Evolutionary conservation across 768 basidiomycete species (phyloP).

Genomic region (Naematelia aurantialba): DNA sequence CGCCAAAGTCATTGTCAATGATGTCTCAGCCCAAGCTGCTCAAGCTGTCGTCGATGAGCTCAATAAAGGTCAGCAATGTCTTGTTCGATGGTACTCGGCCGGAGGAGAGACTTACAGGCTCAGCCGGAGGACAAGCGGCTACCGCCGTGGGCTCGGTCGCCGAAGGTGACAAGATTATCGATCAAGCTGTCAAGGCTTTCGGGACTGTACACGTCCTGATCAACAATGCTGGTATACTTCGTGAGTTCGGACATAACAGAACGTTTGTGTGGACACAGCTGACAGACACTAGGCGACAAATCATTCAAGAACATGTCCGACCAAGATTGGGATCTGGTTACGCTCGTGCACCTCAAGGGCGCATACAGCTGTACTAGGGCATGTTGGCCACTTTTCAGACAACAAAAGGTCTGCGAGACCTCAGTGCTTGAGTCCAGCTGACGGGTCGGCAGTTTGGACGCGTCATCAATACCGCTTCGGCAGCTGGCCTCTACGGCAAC

Average conservation of each 20-base stretch:
- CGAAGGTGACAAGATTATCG: conserved; percentile 80
- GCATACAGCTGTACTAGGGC: conserved; percentile 90
- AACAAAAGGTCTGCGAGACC: conserved; percentile 45
- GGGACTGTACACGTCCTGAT: conserved; percentile 65
- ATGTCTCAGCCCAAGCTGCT: conserved; percentile 80
- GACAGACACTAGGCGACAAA: conserved; percentile 48
- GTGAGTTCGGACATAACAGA: conserved; percentile 28
- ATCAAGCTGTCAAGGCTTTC: conserved; percentile 78
- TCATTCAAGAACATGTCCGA: conserved; percentile 95
- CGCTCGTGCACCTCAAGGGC: conserved; percentile 88
- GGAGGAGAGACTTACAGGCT: background rate
- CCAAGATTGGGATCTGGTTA: conserved; percentile 80
- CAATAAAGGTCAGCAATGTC: conserved; percentile 59
- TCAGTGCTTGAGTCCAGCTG: background rate
- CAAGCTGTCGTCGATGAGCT: conserved; percentile 92
- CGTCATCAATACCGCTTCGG: conserved; percentile 88
- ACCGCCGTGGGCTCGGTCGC: conserved; percentile 80
- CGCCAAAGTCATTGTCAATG: conserved; percentile 92
- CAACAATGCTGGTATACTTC: conserved; percentile 89
- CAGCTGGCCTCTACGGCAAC: conserved; percentile 92
- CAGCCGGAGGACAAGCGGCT: conserved; percentile 85
- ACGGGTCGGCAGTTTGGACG: conserved; percentile 66
- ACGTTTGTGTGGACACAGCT: background rate
- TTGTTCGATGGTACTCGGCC: background rate
- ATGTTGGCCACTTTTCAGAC: conserved; percentile 87